phyloP scores from a whole-genome alignment of 345 rosid species.

The Euphorbia lathyris region DNA sequence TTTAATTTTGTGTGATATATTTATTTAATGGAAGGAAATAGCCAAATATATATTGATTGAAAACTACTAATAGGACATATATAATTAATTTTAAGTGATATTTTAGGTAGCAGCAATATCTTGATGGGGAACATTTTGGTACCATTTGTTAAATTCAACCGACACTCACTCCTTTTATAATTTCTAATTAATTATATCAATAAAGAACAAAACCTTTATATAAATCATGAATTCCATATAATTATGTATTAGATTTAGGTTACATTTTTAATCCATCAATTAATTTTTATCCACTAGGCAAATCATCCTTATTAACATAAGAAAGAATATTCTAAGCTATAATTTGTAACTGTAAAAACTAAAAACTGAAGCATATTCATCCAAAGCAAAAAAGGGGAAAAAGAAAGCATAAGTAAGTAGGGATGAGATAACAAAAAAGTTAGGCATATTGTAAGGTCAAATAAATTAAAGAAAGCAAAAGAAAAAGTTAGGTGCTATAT shows the following conservation, averaged over 20 bases:
- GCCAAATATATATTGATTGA: background rate
- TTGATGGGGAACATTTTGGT: background rate
- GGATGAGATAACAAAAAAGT: background rate
- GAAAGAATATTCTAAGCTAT: background rate
- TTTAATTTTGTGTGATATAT: too few species aligned
- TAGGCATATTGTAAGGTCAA: background rate
- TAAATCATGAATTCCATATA: background rate
- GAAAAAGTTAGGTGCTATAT: background rate
- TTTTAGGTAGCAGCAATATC: background rate
- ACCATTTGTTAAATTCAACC: background rate
- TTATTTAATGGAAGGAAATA: too few species aligned
- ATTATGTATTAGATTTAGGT: background rate
- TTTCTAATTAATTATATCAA: background rate
- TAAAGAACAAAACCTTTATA: background rate
- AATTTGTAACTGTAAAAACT: background rate
- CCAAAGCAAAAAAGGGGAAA: background rate
- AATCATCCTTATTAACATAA: background rate
- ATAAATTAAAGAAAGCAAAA: background rate
- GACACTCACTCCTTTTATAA: background rate
- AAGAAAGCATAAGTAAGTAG: background rate
- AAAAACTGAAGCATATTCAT: slow-evolving; percentile 4
- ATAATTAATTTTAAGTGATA: background rate
- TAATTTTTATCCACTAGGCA: background rate
- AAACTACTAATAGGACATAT: background rate
- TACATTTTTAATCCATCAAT: too few species aligned